Base-by-base conservation (phyloP, 257 asterid genomes). In the Cinchona pubescens region DNA sequence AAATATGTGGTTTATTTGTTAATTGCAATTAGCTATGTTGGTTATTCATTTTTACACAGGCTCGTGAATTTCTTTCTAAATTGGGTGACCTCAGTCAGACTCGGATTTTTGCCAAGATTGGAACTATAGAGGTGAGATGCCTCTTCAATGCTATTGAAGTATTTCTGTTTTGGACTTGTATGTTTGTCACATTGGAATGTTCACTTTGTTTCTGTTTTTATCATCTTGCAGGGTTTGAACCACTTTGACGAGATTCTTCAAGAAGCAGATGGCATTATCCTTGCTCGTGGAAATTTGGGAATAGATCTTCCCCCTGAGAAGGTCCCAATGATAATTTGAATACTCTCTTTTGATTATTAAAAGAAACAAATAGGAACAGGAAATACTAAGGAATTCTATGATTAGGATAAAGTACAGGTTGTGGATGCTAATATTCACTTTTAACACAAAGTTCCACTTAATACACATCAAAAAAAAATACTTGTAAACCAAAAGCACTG, bases 221-320 rank as follows among this genome's bases (percentile, higher is more conserved):
- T 27, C 79, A 48, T 29, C 79, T 75, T 81, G 75, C 77, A 92
- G 97, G 97, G 97, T 45, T 86, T 92, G 76, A 89, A 92, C 75
- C 96, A 92, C 81, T 92, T 92, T 19, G 97, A 92, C 69, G 97
- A 92, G 88, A 92, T 92, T 66, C 89, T 92, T 32, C 86, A 89
- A 70, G 97, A 88, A 81, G 97, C 97, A 18, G 96, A 92, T 79
- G 97, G 97, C 34, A 90, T 92, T 84, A 92, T 92, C 83, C 88
- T 90, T 55, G 87, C 96, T 9, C 97, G 97, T 76, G 97, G 97
- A 82, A 90, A 92, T 84, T 89, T 92, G 77, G 97, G 97, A 25
- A 90, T 92, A 60, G 97, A 92, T 85, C 95, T 92, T 43, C 97
- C 97, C 62, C 92, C 97, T 16, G 97, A 92, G 88, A 92, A 92